phyloP scores from a whole-genome alignment of 495 filamentous ascomycete species.

The Pseudomonodictys pantanalensis region DNA sequence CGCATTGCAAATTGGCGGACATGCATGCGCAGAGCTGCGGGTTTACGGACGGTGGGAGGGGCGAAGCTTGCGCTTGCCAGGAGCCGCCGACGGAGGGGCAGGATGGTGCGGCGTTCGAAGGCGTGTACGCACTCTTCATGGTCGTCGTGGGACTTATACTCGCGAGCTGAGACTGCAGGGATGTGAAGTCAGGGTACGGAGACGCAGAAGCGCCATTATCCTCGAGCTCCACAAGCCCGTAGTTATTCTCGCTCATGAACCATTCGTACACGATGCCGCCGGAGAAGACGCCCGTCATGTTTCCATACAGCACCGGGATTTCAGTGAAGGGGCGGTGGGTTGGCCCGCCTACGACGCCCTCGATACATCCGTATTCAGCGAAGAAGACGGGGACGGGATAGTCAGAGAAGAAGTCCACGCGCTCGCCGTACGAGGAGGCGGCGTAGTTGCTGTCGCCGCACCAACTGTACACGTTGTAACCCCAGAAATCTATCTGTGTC shows the following conservation, averaged over 20 bases:
- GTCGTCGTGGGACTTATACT: slow-evolving; percentile 61
- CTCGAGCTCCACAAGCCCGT: slow-evolving; percentile 71
- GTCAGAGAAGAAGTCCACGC: slow-evolving; percentile 75
- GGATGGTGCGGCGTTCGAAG: slow-evolving; percentile 67
- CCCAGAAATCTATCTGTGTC: slow-evolving; percentile 77
- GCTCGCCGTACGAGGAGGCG: slow-evolving; percentile 69
- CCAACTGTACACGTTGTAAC: slow-evolving; percentile 99
- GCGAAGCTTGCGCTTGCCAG: slow-evolving; percentile 65
- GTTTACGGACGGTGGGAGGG: slow-evolving; percentile 84
- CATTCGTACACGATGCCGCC: slow-evolving; percentile 98
- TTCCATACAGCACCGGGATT: slow-evolving; percentile 77
- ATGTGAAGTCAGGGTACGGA: slow-evolving; percentile 70
- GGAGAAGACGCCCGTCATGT: slow-evolving; percentile 82
- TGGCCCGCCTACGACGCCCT: slow-evolving; percentile 2
- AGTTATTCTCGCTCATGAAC: slow-evolving; percentile 86
- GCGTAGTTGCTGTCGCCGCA: slow-evolving; percentile 76
- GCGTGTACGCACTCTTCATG: slow-evolving; percentile 63
- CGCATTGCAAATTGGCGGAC: slow-evolving; percentile 65
- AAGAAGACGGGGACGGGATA: slow-evolving; percentile 95
- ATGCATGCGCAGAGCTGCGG: slow-evolving; percentile 76
- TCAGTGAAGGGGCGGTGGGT: slow-evolving; percentile 76
- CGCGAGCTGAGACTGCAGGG: slow-evolving; percentile 67
- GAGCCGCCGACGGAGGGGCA: slow-evolving; percentile 64
- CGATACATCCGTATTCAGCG: slow-evolving; percentile 95
- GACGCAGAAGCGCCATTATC: slow-evolving; percentile 50